Percentiles rank a stretch among this genome's conserved stretches.
phyloP scores from a whole-genome alignment of 805 yeast genomes.

The Monosporozyma aquatica region DNA sequence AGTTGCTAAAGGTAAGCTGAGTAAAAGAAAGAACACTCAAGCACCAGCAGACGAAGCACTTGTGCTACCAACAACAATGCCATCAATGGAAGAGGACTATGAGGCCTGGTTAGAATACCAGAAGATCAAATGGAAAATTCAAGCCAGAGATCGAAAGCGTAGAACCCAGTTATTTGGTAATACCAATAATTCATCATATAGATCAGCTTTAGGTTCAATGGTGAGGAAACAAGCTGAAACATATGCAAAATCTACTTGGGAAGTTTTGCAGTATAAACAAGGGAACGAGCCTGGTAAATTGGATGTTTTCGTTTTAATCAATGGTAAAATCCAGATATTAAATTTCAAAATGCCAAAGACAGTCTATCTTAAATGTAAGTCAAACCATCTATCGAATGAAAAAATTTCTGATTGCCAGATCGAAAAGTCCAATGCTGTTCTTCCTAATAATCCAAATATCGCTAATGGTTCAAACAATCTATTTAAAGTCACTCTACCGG shows the following conservation, averaged over 20 bases:
- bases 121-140: constrained; percentile 81
- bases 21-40: constrained; percentile 26
- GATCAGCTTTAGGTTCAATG: constrained; percentile 59
- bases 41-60: constrained; percentile 39
- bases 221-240: constrained; percentile 71
- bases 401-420: constrained; percentile 44
- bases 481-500: constrained; percentile 62
- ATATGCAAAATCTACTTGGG: constrained; percentile 77
- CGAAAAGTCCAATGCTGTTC: constrained; percentile 46
- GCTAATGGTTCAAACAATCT: constrained; percentile 38
- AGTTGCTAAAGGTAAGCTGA: constrained; percentile 29
- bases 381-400: constrained; percentile 34
- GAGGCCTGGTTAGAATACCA: constrained; percentile 61
- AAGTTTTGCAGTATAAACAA: constrained; percentile 59
- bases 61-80: constrained; percentile 38
- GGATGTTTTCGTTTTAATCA: constrained; percentile 59
- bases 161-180: constrained; percentile 75
- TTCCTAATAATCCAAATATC: constrained; percentile 57
- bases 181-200: constrained; percentile 40
- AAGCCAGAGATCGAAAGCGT: constrained; percentile 60
- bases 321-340: constrained; percentile 64
- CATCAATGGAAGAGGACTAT: constrained; percentile 60
- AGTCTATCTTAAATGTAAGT: constrained; percentile 58
- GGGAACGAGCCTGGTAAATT: constrained; percentile 65
- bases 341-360: constrained; percentile 66